These are phyloP conservation scores for Phytophthora aleatoria DNA, from an alignment of 352 stramenopile genomes.

Conservation along the genomic window DNA sequence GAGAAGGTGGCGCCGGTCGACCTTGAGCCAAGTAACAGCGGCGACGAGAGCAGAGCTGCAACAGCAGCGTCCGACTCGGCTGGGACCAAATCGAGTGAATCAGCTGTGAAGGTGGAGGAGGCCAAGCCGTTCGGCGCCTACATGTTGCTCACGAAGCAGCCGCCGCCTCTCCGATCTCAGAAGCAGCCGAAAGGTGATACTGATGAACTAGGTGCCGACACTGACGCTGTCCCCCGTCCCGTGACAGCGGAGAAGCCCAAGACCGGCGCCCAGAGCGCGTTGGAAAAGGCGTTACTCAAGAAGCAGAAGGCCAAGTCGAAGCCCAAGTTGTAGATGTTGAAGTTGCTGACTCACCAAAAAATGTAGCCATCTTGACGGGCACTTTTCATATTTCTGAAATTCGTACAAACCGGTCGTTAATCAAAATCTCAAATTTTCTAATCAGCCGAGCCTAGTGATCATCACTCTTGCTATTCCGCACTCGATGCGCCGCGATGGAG, in stretches of 20 bases:
- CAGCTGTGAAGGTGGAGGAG: conserved; percentile 6
- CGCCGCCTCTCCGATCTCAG: conserved; percentile 12
- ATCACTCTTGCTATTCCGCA: conserved; percentile 10
- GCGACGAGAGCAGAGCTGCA: conserved; percentile 15
- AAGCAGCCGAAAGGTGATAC: neutral
- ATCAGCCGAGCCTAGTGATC: neutral
- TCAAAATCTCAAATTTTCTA: neutral
- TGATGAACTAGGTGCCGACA: neutral
- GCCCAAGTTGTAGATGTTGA: conserved; percentile 5
- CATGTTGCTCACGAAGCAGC: conserved; percentile 33
- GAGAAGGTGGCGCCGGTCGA: conserved; percentile 11
- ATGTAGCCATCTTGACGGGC: neutral
- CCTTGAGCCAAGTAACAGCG: neutral
- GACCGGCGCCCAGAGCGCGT: conserved; percentile 13
- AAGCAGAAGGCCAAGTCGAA: conserved; percentile 18
- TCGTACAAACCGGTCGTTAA: neutral
- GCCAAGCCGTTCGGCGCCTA: conserved; percentile 30
- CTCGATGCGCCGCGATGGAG: conserved; percentile 12
- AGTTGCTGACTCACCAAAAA: conserved; percentile 9
- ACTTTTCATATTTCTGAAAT: conserved; percentile 6
- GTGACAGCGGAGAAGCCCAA: conserved; percentile 16
- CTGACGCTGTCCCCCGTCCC: neutral
- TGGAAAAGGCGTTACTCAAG: conserved; percentile 34
- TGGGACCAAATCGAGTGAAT: neutral
- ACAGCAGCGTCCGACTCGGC: neutral